phyloP scores from a whole-genome alignment of 2,329 filamentous ascomycete species.

The Fusarium sarcochroum region DNA sequence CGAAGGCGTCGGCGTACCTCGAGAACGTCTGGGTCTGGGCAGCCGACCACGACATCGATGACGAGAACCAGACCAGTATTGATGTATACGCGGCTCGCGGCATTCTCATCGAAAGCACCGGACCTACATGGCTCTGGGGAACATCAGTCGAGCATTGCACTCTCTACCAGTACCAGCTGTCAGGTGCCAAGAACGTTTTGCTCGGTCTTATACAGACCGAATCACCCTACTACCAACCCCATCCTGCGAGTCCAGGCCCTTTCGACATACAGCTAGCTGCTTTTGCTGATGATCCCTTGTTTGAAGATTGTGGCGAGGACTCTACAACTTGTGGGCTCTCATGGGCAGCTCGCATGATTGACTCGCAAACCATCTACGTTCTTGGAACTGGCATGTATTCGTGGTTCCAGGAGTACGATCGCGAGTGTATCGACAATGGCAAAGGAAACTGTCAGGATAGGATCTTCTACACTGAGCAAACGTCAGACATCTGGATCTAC shows the following conservation, averaged over 20 bases:
- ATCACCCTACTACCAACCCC: conserved; percentile 42
- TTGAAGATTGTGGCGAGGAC: conserved; percentile 10
- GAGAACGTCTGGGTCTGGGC: conserved; percentile 76
- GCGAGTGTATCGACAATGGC: conserved; percentile 39
- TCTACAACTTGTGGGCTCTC: conserved; percentile 38
- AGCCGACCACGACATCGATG: conserved; percentile 72
- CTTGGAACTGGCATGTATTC: conserved; percentile 49
- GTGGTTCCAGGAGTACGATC: conserved; percentile 47
- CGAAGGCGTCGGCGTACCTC: conserved; percentile 61
- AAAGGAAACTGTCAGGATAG: conserved; percentile 42
- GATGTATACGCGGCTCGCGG: conserved; percentile 55
- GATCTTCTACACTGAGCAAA: conserved; percentile 36
- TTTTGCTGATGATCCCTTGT: conserved; percentile 16
- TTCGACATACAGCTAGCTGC: conserved; percentile 18
- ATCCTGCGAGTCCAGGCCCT: conserved; percentile 25
- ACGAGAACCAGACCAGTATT: conserved; percentile 46
- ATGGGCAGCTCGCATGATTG: conserved; percentile 46
- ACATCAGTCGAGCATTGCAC: conserved; percentile 48
- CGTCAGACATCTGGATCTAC: conserved; percentile 44
- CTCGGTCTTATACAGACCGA: conserved; percentile 64
- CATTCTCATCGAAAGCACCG: conserved; percentile 51
- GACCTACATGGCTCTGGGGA: conserved; percentile 52
- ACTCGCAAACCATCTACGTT: conserved; percentile 42
- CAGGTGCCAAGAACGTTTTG: conserved; percentile 61
- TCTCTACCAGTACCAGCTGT: conserved; percentile 65